Evolutionary conservation across 345 rosid genomes (phyloP).

Genomic region (Erysimum cheiranthoides): DNA sequence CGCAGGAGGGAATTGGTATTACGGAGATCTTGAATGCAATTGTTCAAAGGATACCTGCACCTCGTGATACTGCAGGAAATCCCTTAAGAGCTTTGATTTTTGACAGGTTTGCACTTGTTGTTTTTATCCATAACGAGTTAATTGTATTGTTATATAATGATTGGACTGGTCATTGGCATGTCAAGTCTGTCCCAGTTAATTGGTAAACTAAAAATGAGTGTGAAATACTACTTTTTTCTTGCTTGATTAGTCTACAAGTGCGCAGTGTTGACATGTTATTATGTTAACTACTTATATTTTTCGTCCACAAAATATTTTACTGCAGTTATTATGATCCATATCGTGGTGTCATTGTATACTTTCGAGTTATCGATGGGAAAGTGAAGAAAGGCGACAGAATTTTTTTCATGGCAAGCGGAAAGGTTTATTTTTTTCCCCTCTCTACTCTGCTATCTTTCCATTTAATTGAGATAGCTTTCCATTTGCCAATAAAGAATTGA

Average conservation of each 20-base stretch:
- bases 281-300: constrained; percentile 11
- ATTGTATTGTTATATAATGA: constrained; percentile 16
- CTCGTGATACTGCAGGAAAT: constrained; percentile 60
- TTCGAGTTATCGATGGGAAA: constrained; percentile 92
- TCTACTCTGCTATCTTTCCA: constrained; percentile 15
- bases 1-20: constrained; percentile 93
- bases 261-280: not conserved
- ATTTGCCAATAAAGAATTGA: constrained; percentile 2
- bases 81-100: constrained; percentile 89
- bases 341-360: constrained; percentile 96
- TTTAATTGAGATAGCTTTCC: constrained; percentile 15
- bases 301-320: constrained; percentile 25
- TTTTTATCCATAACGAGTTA: not conserved
- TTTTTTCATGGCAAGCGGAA: constrained; percentile 89
- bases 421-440: constrained; percentile 53
- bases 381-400: constrained; percentile 94
- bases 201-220: constrained; percentile 7
- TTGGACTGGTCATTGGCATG: constrained; percentile 10
- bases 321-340: constrained; percentile 97
- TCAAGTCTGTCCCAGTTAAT: constrained; percentile 12
- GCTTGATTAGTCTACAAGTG: constrained; percentile 7
- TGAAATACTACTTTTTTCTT: not conserved
- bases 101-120: constrained; percentile 73
- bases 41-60: constrained; percentile 82
- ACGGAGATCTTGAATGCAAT: constrained; percentile 81